phyloP scores from a whole-genome alignment of 305 asterid species.

The Andrographis paniculata region DNA sequence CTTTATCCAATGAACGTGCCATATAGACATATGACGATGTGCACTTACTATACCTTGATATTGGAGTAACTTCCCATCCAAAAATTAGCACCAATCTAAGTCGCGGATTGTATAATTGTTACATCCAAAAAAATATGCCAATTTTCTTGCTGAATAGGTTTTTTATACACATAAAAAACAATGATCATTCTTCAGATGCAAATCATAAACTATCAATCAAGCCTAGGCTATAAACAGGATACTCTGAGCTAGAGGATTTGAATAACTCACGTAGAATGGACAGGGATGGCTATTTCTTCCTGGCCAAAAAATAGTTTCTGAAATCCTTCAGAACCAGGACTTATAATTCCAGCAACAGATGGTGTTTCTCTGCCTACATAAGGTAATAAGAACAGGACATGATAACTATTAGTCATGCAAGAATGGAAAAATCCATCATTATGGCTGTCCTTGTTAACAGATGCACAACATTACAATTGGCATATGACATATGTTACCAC shows the following conservation, averaged over 20 bases:
- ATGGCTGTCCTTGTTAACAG: neutral
- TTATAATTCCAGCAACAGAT: slow-evolving; percentile 94
- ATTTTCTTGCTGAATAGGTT: neutral
- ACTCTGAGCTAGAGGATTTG: slow-evolving; percentile 12
- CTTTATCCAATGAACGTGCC: too few relatives aligned
- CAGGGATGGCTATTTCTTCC: slow-evolving; percentile 86
- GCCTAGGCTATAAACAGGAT: slow-evolving; percentile 4
- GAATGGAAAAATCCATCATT: slow-evolving; percentile 7
- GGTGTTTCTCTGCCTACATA: slow-evolving; percentile 84
- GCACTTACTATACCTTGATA: too few relatives aligned
- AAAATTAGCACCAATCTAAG: too few relatives aligned
- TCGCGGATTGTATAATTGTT: too few relatives aligned
- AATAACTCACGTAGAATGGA: slow-evolving; percentile 58
- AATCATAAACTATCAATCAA: slow-evolving; percentile 7
- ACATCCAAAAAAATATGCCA: slow-evolving; percentile 7
- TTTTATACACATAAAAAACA: neutral
- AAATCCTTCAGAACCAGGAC: slow-evolving; percentile 99
- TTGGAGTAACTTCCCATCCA: too few relatives aligned
- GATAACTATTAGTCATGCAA: neutral
- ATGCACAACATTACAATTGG: slow-evolving; percentile 10
- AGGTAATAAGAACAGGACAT: slow-evolving; percentile 5
- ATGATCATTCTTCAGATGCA: slow-evolving; percentile 2
- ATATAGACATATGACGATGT: too few relatives aligned
- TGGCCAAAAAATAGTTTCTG: slow-evolving; percentile 98
- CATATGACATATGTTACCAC: slow-evolving; percentile 48